These are phyloP conservation scores for Fusarium poae DNA, from an alignment of 2,329 filamentous ascomycete genomes.

Conservation along the genomic window DNA sequence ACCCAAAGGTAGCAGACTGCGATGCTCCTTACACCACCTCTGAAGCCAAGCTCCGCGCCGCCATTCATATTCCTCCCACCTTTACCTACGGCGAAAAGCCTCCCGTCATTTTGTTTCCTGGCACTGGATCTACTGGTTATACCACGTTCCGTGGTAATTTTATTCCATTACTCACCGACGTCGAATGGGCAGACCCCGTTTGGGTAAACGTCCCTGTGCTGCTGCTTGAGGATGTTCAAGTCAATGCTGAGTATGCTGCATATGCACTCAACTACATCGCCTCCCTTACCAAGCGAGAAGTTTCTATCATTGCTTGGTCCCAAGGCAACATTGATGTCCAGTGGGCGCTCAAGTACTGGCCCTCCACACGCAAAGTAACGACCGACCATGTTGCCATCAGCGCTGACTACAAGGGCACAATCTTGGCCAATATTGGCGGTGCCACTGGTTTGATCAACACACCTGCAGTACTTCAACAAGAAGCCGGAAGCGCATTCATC, in stretches of 20 bases:
- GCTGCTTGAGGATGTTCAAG: conserved; percentile 2
- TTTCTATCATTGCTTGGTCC: conserved; percentile 8
- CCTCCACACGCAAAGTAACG: conserved; percentile 10
- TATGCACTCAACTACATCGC: conserved; percentile 22
- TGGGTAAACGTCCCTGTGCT: conserved; percentile 9
- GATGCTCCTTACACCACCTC: not conserved
- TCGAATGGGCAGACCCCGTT: conserved; percentile 19
- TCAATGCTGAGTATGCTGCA: conserved; percentile 16
- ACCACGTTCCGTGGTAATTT: conserved; percentile 9
- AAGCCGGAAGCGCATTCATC: conserved; percentile 14
- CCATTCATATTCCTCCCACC: conserved; percentile 6
- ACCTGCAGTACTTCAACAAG: conserved; percentile 13
- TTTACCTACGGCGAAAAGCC: conserved; percentile 13
- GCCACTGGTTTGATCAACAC: not conserved
- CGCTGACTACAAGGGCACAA: conserved; percentile 18
- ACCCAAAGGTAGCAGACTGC: conserved; percentile 8
- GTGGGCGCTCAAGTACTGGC: conserved; percentile 32
- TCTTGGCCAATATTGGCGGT: conserved; percentile 1
- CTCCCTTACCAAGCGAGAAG: not conserved
- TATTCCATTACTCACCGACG: conserved; percentile 12
- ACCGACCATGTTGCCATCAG: conserved; percentile 18
- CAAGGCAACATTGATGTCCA: conserved; percentile 19
- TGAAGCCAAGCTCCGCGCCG: conserved; percentile 10
- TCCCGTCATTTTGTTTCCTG: conserved; percentile 16
- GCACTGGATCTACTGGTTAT: conserved; percentile 10